Base-by-base conservation (phyloP, 2,329 filamentous ascomycete genomes). In the Penicillium frequentans region DNA sequence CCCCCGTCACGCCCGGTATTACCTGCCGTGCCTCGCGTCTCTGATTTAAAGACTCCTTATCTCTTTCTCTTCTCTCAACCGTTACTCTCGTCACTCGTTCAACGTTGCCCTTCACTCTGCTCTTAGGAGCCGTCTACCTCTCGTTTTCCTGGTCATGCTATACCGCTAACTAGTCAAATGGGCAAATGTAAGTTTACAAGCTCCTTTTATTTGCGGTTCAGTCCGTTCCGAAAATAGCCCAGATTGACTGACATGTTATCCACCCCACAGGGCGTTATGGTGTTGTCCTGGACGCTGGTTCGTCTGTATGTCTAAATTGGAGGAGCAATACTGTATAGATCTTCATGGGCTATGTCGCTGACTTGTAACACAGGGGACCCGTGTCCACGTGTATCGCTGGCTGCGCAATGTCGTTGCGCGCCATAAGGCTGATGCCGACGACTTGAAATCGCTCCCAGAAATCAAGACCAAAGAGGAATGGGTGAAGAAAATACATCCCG, bases 231-330 rank as follows among this genome's bases (percentile, higher is more conserved):
- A 31, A 39, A 43, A 31, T 31, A 46, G 21, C 43, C 27, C n/a
- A 19, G 29, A 19, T 19, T 33, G 26, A 37, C 50, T 53, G 42
- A 53, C 50, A 26, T 31, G 43, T 45, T 62, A 43, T 58, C 33
- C 24, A 23, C 49, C 29, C 7, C 39, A 5, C 55, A 84, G 82
- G 82, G 81, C 80, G 81, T 79, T 97, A 96, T 82, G 95, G 93
- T 73, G 90, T 98, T 68, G 93, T 99, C 72, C 85, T 99, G 70
- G 95, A 99, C 83, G 95, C 95, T 73, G 95, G 95, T 67, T 98
- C 95, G 75, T 98, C 95, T 69, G 84, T 85, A 77, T 63, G 80
- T 74, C 33, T 14, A 45, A 16, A 50, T 7, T 19, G 42, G 21
- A 6, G n/a, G 35, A 26, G 31, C 39, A 29, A 39, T n/a, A 13